phyloP scores from a whole-genome alignment of 2,329 filamentous ascomycete genomes.

The Neospermospora avenae region DNA sequence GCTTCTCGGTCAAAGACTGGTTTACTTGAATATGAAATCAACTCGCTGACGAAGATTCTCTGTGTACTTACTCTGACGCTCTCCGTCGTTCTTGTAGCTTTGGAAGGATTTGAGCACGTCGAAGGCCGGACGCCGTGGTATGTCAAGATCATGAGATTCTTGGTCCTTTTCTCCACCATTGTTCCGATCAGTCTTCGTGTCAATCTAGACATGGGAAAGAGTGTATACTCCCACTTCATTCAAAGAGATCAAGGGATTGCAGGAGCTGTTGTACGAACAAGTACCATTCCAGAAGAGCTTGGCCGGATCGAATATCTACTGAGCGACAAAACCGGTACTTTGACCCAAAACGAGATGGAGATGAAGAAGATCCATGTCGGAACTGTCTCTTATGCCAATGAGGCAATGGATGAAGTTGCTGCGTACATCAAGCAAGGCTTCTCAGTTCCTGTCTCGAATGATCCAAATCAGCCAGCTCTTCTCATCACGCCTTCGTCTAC shows the following conservation, averaged over 20 bases:
- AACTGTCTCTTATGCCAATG: slow-evolving; percentile 95
- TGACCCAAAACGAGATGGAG: slow-evolving; percentile 98
- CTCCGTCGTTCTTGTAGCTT: slow-evolving; percentile 81
- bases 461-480: slow-evolving; percentile 42
- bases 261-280: slow-evolving; percentile 89
- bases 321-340: slow-evolving; percentile 96
- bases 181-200: slow-evolving; percentile 95
- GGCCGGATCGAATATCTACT: slow-evolving; percentile 94
- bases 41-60: slow-evolving; percentile 92
- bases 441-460: slow-evolving; percentile 47
- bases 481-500: slow-evolving; percentile 76
- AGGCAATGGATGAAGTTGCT: slow-evolving; percentile 96
- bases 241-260: slow-evolving; percentile 87
- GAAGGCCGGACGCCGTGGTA: slow-evolving; percentile 72
- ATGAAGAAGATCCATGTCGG: slow-evolving; percentile 98
- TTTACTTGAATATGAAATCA: slow-evolving; percentile 92
- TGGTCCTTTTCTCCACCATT: slow-evolving; percentile 98
- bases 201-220: slow-evolving; percentile 96
- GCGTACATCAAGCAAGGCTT: slow-evolving; percentile 86
- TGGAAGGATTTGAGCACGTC: slow-evolving; percentile 74
- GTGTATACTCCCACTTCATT: slow-evolving; percentile 93
- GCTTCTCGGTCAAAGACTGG: slow-evolving; percentile 92
- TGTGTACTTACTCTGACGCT: slow-evolving; percentile 83
- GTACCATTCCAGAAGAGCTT: slow-evolving; percentile 94
- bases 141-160: slow-evolving; percentile 94